Base-by-base conservation (phyloP, 441 rosid species). In the Theobroma grandiflorum region DNA sequence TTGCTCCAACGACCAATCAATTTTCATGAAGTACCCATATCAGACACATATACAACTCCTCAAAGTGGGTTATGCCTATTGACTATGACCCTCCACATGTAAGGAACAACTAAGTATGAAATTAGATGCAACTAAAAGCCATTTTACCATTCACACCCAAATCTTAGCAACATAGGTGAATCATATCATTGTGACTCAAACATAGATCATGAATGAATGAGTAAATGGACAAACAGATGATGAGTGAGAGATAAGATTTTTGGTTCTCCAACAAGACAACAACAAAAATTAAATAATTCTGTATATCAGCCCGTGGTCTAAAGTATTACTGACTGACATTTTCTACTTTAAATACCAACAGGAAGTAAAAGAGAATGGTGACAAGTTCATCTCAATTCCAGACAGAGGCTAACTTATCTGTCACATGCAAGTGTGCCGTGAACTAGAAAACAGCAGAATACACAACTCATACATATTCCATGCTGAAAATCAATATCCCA, bases 401-500 rank as follows among this genome's bases (percentile, higher is more conserved):
- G 43, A 35, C 4, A n/a, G 16, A 9, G 63, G 64, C 64, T 52
- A 70, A 70, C 42, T 53, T 33, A 71, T 35, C 45, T 37, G 20
- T 9, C 35, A 72, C 20, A 47, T 37, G 43, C 59, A 71, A 49
- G 12, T 69, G 38, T 11, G 12, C 12, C n/a, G 22, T 69, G 43
- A 71, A 71, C 59, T 47, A 71, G 11, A 71, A 50, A 71, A 50
- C 43, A 71, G 42, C 43, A 49, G 61, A 71, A 53, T 8, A 71
- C 8, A 33, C 20, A 33, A 15, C 61, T 18, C 12, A 31, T 11
- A n/a, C 50, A 55, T 55, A 53, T 72, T 38, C 35, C 64, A 18
- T 53, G 58, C 58, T 38, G n/a, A 57, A 57, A 73, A n/a, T n/a
- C 37, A 64, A 53, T n/a, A 9, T 18, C 22, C 2, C 8, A 11